These are phyloP conservation scores for Microsporum canis DNA, from an alignment of 2,329 filamentous ascomycete genomes.

Conservation along the genomic window DNA sequence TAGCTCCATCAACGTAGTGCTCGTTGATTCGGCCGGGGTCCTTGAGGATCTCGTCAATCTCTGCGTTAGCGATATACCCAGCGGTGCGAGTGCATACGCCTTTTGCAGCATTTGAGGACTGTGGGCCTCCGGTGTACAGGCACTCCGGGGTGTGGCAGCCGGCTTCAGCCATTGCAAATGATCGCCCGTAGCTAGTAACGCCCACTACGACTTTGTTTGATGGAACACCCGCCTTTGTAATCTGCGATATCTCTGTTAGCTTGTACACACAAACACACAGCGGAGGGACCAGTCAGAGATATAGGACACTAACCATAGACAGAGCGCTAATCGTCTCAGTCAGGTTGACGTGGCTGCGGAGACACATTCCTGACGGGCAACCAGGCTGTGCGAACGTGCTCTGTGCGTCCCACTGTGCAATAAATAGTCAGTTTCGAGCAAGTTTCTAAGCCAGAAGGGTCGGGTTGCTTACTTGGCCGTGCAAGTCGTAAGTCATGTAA, in stretches of 20 bases:
- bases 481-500: slow-evolving; percentile 31
- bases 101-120: slow-evolving; percentile 17
- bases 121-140: not conserved
- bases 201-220: slow-evolving; percentile 26
- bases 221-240: slow-evolving; percentile 30
- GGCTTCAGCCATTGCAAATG: slow-evolving; percentile 24
- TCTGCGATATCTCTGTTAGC: slow-evolving; percentile 18
- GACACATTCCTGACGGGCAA: slow-evolving; percentile 23
- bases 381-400: slow-evolving; percentile 7
- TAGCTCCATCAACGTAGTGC: not conserved
- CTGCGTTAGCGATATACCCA: slow-evolving; percentile 27
- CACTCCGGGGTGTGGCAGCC: slow-evolving; percentile 19
- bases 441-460: not conserved
- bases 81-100: slow-evolving; percentile 24
- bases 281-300: not conserved
- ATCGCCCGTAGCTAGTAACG: slow-evolving; percentile 27
- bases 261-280: not conserved
- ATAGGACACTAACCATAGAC: slow-evolving; percentile 18
- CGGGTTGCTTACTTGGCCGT: slow-evolving; percentile 10
- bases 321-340: slow-evolving; percentile 29
- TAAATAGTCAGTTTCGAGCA: not conserved
- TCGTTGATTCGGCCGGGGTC: not conserved
- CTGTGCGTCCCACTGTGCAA: not conserved
- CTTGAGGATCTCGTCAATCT: slow-evolving; percentile 25
- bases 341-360: slow-evolving; percentile 29